phyloP scores from a whole-genome alignment of 768 basidiomycete species.

The Tulasnella sp. region DNA sequence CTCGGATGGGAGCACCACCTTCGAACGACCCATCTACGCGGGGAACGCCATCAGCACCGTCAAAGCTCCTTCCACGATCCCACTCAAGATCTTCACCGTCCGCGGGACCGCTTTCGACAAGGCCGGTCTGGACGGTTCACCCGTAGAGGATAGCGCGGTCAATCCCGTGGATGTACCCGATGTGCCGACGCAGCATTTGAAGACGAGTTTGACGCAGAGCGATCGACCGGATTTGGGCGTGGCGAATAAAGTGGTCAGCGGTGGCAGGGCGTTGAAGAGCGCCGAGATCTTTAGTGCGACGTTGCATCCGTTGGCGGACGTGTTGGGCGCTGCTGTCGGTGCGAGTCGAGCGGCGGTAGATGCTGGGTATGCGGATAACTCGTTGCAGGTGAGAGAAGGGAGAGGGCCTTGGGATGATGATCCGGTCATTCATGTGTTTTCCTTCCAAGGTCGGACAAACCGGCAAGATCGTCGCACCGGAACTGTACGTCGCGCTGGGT shows the following conservation, averaged over 20 bases:
- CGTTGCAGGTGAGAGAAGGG: slow-evolving; percentile 55
- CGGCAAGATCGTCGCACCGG: slow-evolving; percentile 95
- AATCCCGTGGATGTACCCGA: slow-evolving; percentile 53
- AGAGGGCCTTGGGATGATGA: no score
- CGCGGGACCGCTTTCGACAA: slow-evolving; percentile 77
- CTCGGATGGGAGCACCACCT: slow-evolving; percentile 64
- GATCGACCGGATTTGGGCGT: slow-evolving; percentile 86
- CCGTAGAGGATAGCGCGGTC: slow-evolving; percentile 49
- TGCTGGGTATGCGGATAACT: slow-evolving; percentile 96
- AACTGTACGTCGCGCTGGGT: slow-evolving; percentile 90
- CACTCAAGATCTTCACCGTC: slow-evolving; percentile 90
- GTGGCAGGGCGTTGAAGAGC: slow-evolving; percentile 89
- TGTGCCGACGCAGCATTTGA: slow-evolving; percentile 49
- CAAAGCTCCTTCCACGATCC: slow-evolving; percentile 60
- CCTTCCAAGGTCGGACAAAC: slow-evolving; percentile 86
- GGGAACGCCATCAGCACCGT: slow-evolving; percentile 96
- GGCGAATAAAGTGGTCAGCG: slow-evolving; percentile 82
- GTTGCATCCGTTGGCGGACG: slow-evolving; percentile 86
- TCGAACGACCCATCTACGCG: slow-evolving; percentile 91
- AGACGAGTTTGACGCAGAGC: slow-evolving; percentile 72
- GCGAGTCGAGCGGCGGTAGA: slow-evolving; percentile 98
- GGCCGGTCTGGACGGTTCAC: slow-evolving; percentile 42
- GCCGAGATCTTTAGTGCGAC: slow-evolving; percentile 83
- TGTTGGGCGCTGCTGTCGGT: slow-evolving; percentile 87
- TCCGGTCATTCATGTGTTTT: no score